A percentile compares a stretch with the other conserved stretches of the same genome.
These are phyloP conservation scores for Eutreptiella sp. DNA, from an alignment of 208 protist genomes.

Conservation along the genomic window DNA sequence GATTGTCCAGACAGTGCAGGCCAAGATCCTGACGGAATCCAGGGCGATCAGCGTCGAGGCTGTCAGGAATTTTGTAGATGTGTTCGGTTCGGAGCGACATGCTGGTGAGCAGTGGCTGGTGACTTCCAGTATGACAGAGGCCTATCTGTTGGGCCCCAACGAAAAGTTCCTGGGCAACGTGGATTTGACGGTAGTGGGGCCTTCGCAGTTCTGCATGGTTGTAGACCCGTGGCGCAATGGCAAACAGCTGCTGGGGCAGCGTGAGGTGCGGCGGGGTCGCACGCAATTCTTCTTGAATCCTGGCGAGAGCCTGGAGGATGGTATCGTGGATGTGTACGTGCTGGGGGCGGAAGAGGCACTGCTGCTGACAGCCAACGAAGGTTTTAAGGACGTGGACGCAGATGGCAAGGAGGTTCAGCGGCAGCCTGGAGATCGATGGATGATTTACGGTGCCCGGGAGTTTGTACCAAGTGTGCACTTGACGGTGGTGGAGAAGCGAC, in stretches of 20 bases:
- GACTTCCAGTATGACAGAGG: slow-evolving; percentile 57
- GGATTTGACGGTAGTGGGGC: slow-evolving; percentile 50
- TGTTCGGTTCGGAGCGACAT: slow-evolving; percentile 57
- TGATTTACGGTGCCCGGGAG: slow-evolving; percentile 70
- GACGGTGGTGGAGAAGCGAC: slow-evolving; percentile 73
- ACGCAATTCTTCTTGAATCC: slow-evolving; percentile 74
- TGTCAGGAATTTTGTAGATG: slow-evolving; percentile 67
- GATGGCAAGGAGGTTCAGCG: slow-evolving; percentile 38
- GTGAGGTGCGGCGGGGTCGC: slow-evolving; percentile 55
- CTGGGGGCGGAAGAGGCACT: slow-evolving; percentile 69
- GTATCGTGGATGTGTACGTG: slow-evolving; percentile 55
- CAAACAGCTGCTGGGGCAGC: slow-evolving; percentile 39
- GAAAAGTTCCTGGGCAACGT: slow-evolving; percentile 66
- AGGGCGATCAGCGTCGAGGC: slow-evolving; percentile 76
- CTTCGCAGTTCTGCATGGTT: slow-evolving; percentile 63
- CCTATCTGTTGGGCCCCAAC: slow-evolving; percentile 82
- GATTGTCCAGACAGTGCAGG: slow-evolving; percentile 50
- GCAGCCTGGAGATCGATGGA: slow-evolving; percentile 71
- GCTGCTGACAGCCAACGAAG: slow-evolving; percentile 56
- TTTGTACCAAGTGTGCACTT: slow-evolving; percentile 79
- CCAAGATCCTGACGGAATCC: slow-evolving; percentile 53
- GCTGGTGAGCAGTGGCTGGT: slow-evolving; percentile 70
- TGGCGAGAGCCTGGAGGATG: slow-evolving; percentile 58
- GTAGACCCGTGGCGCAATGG: slow-evolving; percentile 48
- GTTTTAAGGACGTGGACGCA: slow-evolving; percentile 50